A percentile compares a stretch with the other conserved stretches of the same genome.
These are phyloP conservation scores for Phytopythium montanum DNA, from an alignment of 352 stramenopile species.

Conservation along the genomic window DNA sequence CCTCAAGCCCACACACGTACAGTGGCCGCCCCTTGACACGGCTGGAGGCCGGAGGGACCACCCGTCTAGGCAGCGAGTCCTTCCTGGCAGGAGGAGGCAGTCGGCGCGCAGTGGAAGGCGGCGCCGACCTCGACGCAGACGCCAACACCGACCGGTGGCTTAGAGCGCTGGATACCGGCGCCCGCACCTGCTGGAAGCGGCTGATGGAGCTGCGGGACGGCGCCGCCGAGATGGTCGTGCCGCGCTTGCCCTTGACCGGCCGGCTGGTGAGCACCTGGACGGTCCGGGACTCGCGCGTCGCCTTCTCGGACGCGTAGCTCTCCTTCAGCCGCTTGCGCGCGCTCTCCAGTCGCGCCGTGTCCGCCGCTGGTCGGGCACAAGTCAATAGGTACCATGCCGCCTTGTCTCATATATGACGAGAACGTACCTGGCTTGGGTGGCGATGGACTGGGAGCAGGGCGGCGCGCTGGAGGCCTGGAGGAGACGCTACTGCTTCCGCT, in stretches of 20 bases:
- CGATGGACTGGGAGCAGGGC: slow-evolving; percentile 18
- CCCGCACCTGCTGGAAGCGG: slow-evolving; percentile 29
- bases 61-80: neutral
- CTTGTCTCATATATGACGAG: neutral
- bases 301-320: slow-evolving; percentile 66
- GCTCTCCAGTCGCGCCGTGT: slow-evolving; percentile 57
- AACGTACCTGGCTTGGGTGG: slow-evolving; percentile 23
- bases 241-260: slow-evolving; percentile 42
- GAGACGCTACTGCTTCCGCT: neutral
- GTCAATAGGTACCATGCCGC: neutral
- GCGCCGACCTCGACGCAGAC: slow-evolving; percentile 21
- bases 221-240: slow-evolving; percentile 61
- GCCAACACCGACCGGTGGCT: too few species aligned
- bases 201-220: slow-evolving; percentile 50
- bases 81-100: slow-evolving; percentile 13
- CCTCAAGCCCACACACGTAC: neutral
- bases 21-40: neutral
- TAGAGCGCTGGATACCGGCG: slow-evolving; percentile 12
- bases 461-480: slow-evolving; percentile 4
- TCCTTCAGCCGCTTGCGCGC: slow-evolving; percentile 73
- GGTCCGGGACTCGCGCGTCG: slow-evolving; percentile 65
- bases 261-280: slow-evolving; percentile 69
- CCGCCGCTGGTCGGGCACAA: neutral
- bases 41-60: neutral
- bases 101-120: slow-evolving; percentile 19